A percentile compares a stretch with the other conserved stretches of the same genome.
These are phyloP conservation scores for Amborella trichopoda DNA, from an alignment of 164 flowering plant genomes.

Conservation along the genomic window DNA sequence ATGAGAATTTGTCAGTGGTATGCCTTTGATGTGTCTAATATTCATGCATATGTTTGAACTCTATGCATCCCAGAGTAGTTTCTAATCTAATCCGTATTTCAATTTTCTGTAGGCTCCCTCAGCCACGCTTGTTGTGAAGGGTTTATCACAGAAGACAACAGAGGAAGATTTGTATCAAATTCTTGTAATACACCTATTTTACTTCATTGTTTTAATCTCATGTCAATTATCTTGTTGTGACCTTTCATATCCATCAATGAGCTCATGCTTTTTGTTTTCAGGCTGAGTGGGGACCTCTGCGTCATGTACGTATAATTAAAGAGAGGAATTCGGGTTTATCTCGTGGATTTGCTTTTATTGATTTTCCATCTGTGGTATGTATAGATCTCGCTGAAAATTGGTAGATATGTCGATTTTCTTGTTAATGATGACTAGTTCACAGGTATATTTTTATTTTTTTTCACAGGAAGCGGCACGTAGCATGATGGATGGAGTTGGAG, in stretches of 20 bases:
- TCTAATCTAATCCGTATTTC: background rate
- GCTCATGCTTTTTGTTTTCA: slow-evolving; percentile 10
- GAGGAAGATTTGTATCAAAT: slow-evolving; percentile 91
- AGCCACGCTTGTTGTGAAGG: slow-evolving; percentile 94
- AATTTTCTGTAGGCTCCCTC: slow-evolving; percentile 62
- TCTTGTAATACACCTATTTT: slow-evolving; percentile 34
- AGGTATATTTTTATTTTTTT: slow-evolving; percentile 2
- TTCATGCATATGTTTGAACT: background rate
- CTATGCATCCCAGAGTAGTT: background rate
- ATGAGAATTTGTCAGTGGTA: slow-evolving; percentile 67
- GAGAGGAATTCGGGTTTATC: slow-evolving; percentile 88
- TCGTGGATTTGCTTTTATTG: slow-evolving; percentile 97
- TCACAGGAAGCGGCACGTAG: slow-evolving; percentile 70
- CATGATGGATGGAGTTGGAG: slow-evolving; percentile 88
- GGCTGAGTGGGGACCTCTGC: slow-evolving; percentile 99
- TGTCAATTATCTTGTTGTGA: background rate
- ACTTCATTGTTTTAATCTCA: background rate
- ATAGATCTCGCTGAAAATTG: background rate
- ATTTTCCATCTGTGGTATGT: slow-evolving; percentile 86
- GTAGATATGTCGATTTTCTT: slow-evolving; percentile 1
- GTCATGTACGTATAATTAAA: slow-evolving; percentile 92
- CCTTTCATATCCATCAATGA: background rate
- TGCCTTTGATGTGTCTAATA: background rate
- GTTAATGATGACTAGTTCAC: background rate
- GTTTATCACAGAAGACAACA: slow-evolving; percentile 88